Conservation (phyloP, 371 early-diverging fungal species). For the Mortierella sp. region DNA sequence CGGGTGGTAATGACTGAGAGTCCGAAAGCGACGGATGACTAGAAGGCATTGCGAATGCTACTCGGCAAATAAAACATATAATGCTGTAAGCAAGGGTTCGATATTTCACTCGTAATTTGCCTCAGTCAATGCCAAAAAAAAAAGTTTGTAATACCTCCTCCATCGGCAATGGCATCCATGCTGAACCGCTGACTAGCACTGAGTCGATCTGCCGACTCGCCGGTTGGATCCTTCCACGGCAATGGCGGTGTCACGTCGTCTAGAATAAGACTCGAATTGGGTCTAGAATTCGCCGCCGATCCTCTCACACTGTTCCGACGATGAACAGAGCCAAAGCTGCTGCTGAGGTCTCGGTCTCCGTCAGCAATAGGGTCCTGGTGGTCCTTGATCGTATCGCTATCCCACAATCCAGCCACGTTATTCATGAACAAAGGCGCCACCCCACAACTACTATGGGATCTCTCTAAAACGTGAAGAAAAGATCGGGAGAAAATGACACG, state of each 20-base stretch:
- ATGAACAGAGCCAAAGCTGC: neutral
- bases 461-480: neutral
- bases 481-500: neutral
- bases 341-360: neutral
- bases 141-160: conserved; percentile 30
- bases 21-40: conserved; percentile 13
- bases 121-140: neutral
- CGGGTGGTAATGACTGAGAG: conserved; percentile 20
- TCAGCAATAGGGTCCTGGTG: neutral
- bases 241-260: conserved; percentile 47
- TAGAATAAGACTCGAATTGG: conserved; percentile 29
- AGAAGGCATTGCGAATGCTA: conserved; percentile 45
- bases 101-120: neutral
- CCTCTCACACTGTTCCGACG: neutral
- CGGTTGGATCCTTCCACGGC: conserved; percentile 32
- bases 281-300: neutral
- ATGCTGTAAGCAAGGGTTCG: neutral
- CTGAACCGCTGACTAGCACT: conserved; percentile 39
- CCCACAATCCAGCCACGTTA: conserved; percentile 31
- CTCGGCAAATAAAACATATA: neutral
- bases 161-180: conserved; percentile 45
- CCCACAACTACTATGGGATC: neutral
- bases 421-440: conserved; percentile 16
- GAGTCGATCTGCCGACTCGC: conserved; percentile 11
- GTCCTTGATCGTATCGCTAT: conserved; percentile 6